These are phyloP conservation scores for Fusarium sp. DNA, from an alignment of 2,329 filamentous ascomycete species.

Conservation along the genomic window DNA sequence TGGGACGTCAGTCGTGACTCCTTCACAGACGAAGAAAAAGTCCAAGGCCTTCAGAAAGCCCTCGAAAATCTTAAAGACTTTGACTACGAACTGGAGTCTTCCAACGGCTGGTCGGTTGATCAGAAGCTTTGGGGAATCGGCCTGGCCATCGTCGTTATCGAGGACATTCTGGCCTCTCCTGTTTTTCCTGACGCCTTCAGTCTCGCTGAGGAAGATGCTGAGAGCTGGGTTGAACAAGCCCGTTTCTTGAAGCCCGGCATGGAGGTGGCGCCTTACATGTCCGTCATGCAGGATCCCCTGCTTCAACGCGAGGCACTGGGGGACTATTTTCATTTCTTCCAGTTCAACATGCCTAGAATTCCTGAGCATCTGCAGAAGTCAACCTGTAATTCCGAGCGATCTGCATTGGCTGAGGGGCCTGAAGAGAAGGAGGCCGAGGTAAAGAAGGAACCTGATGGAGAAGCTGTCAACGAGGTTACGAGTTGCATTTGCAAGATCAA, in stretches of 20 bases:
- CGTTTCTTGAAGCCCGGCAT: background rate
- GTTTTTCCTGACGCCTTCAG: background rate
- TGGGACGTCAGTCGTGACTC: background rate
- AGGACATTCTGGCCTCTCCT: background rate
- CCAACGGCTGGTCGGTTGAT: background rate
- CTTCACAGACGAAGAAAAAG: background rate
- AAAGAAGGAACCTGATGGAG: accelerated
- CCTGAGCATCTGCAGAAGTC: background rate
- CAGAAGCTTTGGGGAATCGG: background rate
- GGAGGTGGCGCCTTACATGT: background rate
- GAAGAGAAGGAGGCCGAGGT: background rate
- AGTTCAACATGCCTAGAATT: background rate
- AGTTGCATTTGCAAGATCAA: background rate
- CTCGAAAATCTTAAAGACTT: accelerated
- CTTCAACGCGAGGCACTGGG: background rate
- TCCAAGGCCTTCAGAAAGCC: background rate
- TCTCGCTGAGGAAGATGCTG: background rate
- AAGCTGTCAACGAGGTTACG: accelerated
- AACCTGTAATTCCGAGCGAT: accelerated
- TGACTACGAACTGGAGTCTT: background rate
- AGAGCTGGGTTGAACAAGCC: background rate
- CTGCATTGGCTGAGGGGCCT: accelerated
- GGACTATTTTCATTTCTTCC: too few relatives aligned
- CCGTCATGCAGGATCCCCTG: background rate
- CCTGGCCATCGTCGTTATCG: background rate